Evolutionary conservation across 805 yeast genomes (phyloP), one percentile per base, ranked within the genome.

Genomic region (Spathaspora passalidarum): DNA sequence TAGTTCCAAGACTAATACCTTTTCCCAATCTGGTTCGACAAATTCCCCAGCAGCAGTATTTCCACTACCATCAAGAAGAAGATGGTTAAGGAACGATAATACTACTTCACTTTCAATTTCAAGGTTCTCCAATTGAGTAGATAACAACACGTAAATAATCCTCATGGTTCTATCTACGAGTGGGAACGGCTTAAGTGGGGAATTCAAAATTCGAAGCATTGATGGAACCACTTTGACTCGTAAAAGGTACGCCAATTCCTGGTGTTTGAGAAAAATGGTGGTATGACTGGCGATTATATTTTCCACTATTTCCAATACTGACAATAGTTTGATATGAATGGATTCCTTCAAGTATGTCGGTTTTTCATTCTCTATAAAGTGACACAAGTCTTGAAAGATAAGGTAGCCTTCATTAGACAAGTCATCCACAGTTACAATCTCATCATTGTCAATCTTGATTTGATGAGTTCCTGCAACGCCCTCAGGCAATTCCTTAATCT

Each of bases 301-400:
- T 63, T 94, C 98, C 18, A 94, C 62, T 22, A 92, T 75, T 58
- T 92, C 99, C 43, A 94, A 76, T 0, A 89, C 88, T 48, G 89
- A 56, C n/a, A 53, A 46, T 75, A 39, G 81, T 76, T 62, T 84
- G 79, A 38, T 86, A 73, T 26, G 85, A 58, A 45, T 75, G 65
- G 54, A 81, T 63, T 47, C 53, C 22, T 77, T 77, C 45, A 89
- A 62, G 51, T 79, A 81, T 1, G 61, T 49, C 0, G 89, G 82
- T 25, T 72, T 69, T 47, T 77, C 81, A 46, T 75, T 79, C 43
- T 82, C 86, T 8, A 84, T 77, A 34, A 87, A 61, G 2, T 77
- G 71, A 55, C 96, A 88, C 21, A 92, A 69, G 61, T 91, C 97
- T 16, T 69, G 65, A 49, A 91, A 80, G 2, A 90, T 75, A 48